Evolutionary conservation across 1,284 basidiomycete genomes (phyloP).

Genomic region (Caloboletus inedulis): DNA sequence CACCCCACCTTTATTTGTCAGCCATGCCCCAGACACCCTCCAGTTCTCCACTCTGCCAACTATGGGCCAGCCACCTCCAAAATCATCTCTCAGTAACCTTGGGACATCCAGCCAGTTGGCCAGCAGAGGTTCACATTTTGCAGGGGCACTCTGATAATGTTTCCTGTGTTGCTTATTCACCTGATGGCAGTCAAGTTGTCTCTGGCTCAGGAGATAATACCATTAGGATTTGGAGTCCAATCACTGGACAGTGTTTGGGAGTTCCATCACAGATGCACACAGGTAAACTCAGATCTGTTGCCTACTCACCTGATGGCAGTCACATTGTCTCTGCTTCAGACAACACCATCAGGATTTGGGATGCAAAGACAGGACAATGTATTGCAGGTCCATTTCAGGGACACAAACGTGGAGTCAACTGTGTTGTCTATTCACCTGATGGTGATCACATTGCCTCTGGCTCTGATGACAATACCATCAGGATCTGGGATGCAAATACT

Average conservation of each 20-base stretch:
- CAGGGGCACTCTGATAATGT: conserved; percentile 12
- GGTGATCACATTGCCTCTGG: conserved; percentile 11
- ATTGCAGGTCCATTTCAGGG: conserved; percentile 13
- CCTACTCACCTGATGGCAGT: conserved; percentile 18
- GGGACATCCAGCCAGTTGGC: conserved; percentile 18
- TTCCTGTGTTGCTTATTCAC: conserved; percentile 19
- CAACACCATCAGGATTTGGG: conserved; percentile 9
- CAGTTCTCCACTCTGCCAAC: conserved; percentile 12
- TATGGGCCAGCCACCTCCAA: conserved; percentile 20
- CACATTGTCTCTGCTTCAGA: conserved; percentile 16
- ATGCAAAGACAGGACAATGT: conserved; percentile 14
- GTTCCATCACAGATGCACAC: conserved; percentile 5
- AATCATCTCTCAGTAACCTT: conserved; percentile 6
- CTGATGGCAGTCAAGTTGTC: conserved; percentile 18
- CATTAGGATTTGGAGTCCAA: conserved; percentile 17
- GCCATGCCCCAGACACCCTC: conserved; percentile 27
- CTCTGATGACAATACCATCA: conserved; percentile 6
- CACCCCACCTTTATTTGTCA: conserved; percentile 24
- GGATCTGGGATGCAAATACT: conserved; percentile 14
- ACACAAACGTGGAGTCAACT: neutral
- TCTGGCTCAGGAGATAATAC: conserved; percentile 14
- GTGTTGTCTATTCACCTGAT: conserved; percentile 19
- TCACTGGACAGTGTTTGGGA: conserved; percentile 21
- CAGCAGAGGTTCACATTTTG: conserved; percentile 17
- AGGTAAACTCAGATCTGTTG: neutral